Evolutionary conservation across 495 filamentous ascomycete species (phyloP), one percentile per base, ranked within the genome.

Genomic region (Bombardia bombarda): DNA sequence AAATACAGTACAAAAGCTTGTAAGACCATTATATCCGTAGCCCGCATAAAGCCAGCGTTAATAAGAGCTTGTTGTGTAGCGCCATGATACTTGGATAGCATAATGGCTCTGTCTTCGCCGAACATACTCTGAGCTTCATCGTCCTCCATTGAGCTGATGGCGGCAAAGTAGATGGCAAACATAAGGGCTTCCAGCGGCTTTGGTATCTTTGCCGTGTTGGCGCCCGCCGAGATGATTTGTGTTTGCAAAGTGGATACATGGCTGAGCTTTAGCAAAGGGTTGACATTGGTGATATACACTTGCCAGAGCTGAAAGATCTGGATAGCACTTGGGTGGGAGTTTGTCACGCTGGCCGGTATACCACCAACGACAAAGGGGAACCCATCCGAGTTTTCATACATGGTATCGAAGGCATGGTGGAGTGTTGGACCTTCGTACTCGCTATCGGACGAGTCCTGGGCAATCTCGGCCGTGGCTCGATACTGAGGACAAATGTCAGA

Each of bases 291-390:
- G 33, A 84, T 69, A 53, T 81, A 86, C 0, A 74, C 72, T 52
- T 87, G 80, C 84, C 84, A 87, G 16, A 89, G 57, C 49, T 79
- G 74, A 50, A 87, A 80, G 17, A 87, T 80, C 43, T 87, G 82
- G 40, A 86, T 69, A 6, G 78, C 61, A 3, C 60, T 57, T 1
- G 84, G 84, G 62, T 90, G 84, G n/a, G 79, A 55, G 32, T 55
- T 52, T 5, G 68, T 68, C 35, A 74, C 72, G 52, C 51, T 75
- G 56, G 57, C 62, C 49, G 53, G 55, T 42, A 53, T 57, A 20
- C 58, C 70, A 35, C 74, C 78, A 20, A 78, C 70, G 28, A 72
- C 61, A 53, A 84, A 82, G 16, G 79, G 70, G 49, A 79, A 84
- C 40, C 72, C 69, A 52, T 77, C 68, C 37, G 60, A 57, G 43